phyloP scores from a whole-genome alignment of 768 basidiomycete species.

The Rhodosporidiobolus odoratus region DNA sequence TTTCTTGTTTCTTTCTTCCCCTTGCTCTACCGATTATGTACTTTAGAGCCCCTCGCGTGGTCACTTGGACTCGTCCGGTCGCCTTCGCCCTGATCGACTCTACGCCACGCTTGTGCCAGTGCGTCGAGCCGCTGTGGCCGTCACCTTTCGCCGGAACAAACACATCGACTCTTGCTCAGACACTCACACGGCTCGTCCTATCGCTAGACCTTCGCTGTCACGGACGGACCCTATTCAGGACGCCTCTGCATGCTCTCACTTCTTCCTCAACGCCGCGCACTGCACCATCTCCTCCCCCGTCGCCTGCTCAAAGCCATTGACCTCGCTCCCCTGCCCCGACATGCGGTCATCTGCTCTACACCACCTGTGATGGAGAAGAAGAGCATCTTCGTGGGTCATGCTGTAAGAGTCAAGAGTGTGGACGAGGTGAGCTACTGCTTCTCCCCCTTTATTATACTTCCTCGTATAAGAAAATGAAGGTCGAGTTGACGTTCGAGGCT shows the following conservation, averaged over 20 bases:
- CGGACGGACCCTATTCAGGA: too few relatives aligned
- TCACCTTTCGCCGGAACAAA: too few relatives aligned
- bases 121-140: too few relatives aligned
- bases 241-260: neutral
- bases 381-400: neutral
- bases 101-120: too few relatives aligned
- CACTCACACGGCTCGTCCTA: too few relatives aligned
- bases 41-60: too few relatives aligned
- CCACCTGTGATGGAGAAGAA: neutral
- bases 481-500: neutral
- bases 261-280: neutral
- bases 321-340: neutral
- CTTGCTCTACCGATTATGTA: too few relatives aligned
- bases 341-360: neutral
- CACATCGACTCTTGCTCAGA: too few relatives aligned
- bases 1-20: too few relatives aligned
- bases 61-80: too few relatives aligned
- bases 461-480: neutral
- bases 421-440: neutral
- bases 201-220: neutral
- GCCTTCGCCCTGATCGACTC: too few relatives aligned
- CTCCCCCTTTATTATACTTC: neutral
- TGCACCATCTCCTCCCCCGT: constrained; percentile 2
- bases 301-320: neutral
- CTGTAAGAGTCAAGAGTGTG: neutral